phyloP scores from a whole-genome alignment of 148 eudicot genomes.

The Rhododendron ovatum region DNA sequence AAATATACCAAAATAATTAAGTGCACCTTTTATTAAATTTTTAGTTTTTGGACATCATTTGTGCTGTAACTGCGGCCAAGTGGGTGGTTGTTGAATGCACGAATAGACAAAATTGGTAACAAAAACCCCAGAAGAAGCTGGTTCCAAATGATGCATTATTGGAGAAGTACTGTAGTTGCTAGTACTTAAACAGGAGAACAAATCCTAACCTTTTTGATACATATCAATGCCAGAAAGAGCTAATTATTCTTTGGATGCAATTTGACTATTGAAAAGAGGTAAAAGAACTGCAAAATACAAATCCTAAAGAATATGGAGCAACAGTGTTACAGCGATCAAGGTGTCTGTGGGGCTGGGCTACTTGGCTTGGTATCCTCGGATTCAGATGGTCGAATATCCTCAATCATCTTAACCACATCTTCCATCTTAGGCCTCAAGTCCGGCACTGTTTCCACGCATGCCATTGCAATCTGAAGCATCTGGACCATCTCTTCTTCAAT shows the following conservation, averaged over 20 bases:
- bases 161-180: background rate
- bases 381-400: constrained; percentile 55
- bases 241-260: background rate
- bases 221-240: background rate
- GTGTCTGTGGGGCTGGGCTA: constrained; percentile 32
- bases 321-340: constrained; percentile 14
- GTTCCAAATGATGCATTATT: background rate
- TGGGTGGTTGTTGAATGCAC: background rate
- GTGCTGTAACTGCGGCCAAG: background rate
- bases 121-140: background rate
- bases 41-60: background rate
- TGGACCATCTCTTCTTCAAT: constrained; percentile 93
- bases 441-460: constrained; percentile 73
- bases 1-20: background rate
- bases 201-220: background rate
- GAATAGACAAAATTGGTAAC: background rate
- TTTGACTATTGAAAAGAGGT: background rate
- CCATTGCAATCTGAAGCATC: constrained; percentile 94
- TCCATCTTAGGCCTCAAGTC: constrained; percentile 77
- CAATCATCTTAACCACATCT: constrained; percentile 73
- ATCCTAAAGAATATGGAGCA: background rate
- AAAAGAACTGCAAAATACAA: background rate
- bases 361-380: constrained; percentile 49
- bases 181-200: background rate
- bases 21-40: background rate